Percentiles rank a stretch among this genome's conserved stretches.
Evolutionary conservation across 2,329 filamentous ascomycete genomes (phyloP).

Genomic region (Penicillium sp.): DNA sequence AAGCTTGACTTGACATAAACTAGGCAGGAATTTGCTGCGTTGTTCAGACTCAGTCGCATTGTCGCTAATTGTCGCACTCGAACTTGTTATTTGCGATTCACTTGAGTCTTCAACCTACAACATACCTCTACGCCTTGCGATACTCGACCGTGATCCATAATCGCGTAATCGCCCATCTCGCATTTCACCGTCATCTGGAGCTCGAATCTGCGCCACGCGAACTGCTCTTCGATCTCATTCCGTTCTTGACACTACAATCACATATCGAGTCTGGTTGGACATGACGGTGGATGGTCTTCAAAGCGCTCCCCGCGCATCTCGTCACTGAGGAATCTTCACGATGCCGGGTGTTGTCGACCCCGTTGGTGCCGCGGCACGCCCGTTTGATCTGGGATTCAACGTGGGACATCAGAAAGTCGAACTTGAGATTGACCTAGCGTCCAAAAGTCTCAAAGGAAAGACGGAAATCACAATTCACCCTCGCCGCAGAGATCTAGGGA

Average conservation of each 20-base stretch:
- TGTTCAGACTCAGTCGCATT: not conserved
- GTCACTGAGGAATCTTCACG: constrained; percentile 35
- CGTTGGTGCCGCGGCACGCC: constrained; percentile 27
- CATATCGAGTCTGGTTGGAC: constrained; percentile 29
- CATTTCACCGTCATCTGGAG: not conserved
- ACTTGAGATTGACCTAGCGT: constrained; percentile 82
- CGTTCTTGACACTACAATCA: constrained; percentile 3
- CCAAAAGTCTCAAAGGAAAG: constrained; percentile 70
- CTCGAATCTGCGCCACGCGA: not conserved
- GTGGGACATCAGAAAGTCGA: constrained; percentile 84
- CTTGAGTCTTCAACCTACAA: not conserved
- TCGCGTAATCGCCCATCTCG: constrained; percentile 1
- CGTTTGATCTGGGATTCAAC: constrained; percentile 46
- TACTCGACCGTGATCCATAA: not conserved
- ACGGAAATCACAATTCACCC: constrained; percentile 79
- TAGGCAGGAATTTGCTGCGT: not conserved
- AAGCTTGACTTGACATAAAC: constrained; percentile 10
- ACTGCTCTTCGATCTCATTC: not conserved
- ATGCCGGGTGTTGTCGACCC: constrained; percentile 43
- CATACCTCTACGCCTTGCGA: not conserved
- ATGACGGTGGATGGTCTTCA: constrained; percentile 39
- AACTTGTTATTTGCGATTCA: not conserved
- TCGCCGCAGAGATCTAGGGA: constrained; percentile 53
- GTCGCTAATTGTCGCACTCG: not conserved
- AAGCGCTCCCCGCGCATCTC: constrained; percentile 40